phyloP scores from a whole-genome alignment of 1,139 yeast species.

The Suzukiozyma palmioleophila region DNA sequence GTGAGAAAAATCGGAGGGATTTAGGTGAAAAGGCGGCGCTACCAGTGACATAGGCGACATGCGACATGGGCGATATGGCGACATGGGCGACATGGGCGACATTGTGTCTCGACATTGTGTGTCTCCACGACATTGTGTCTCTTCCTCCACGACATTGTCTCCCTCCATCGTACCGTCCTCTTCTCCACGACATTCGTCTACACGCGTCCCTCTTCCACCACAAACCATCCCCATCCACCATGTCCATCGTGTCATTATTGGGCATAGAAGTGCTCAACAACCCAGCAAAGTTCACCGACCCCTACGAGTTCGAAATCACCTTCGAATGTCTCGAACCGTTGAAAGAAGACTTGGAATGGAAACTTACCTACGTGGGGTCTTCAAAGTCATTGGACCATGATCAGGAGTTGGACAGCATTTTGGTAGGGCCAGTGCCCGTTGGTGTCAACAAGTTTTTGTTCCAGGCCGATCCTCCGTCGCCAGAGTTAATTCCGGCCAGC shows the following conservation, averaged over 20 bases:
- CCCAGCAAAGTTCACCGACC: constrained; percentile 91
- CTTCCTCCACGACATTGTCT: no score
- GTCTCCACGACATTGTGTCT: no score
- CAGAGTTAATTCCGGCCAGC: constrained; percentile 91
- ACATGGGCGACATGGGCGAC: no score
- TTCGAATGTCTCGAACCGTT: constrained; percentile 93
- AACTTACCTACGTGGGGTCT: constrained; percentile 92
- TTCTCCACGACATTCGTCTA: no score
- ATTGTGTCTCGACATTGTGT: no score
- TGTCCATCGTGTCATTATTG: constrained; percentile 92
- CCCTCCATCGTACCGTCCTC: no score
- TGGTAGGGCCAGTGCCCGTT: constrained; percentile 97
- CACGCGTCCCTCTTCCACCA: no score
- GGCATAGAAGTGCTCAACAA: constrained; percentile 92
- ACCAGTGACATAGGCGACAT: no score
- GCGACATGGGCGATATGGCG: no score
- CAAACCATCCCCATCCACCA: constrained; percentile 22
- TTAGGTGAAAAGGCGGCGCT: no score
- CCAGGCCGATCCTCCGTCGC: constrained; percentile 94
- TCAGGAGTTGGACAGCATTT: constrained; percentile 89
- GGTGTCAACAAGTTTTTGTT: constrained; percentile 92
- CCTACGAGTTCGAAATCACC: constrained; percentile 94
- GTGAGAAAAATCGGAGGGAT: no score
- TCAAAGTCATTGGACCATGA: constrained; percentile 92
- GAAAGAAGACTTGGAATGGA: constrained; percentile 95